Conservation (phyloP, 768 basidiomycete species). For the Lactarius hatsudake region DNA sequence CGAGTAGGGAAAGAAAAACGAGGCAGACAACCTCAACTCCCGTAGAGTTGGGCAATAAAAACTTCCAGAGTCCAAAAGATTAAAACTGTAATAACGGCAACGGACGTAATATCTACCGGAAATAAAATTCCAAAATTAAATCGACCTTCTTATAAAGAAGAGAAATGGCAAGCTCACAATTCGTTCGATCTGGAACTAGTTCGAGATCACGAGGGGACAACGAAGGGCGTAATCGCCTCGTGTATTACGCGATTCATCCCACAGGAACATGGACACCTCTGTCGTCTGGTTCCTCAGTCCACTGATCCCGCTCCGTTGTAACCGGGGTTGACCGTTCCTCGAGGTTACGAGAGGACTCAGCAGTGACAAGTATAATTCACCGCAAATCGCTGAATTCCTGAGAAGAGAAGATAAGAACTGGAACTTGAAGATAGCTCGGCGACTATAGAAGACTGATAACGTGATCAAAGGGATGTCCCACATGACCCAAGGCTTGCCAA, state of each 20-base stretch:
- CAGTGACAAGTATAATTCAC: background rate
- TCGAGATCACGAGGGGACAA: background rate
- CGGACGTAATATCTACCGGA: background rate
- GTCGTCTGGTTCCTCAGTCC: background rate
- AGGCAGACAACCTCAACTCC: background rate
- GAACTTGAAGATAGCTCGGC: background rate
- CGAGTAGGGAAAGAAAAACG: background rate
- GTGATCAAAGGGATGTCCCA: background rate
- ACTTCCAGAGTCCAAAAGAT: background rate
- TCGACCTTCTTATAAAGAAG: too few relatives aligned
- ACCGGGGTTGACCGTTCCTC: background rate
- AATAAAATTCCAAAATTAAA: background rate
- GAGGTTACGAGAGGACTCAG: background rate
- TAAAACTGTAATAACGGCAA: background rate
- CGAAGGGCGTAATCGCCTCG: background rate
- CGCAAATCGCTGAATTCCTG: background rate
- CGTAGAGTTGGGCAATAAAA: constrained; percentile 7
- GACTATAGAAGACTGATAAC: background rate
- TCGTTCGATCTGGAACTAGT: background rate
- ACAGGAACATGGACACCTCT: background rate
- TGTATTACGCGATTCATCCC: constrained; percentile 6
- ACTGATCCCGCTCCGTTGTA: background rate
- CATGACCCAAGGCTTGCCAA: background rate
- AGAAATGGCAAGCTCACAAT: background rate
- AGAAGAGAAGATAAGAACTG: background rate